Conservation (phyloP, 495 filamentous ascomycete species). For the Neurospora sp. region DNA sequence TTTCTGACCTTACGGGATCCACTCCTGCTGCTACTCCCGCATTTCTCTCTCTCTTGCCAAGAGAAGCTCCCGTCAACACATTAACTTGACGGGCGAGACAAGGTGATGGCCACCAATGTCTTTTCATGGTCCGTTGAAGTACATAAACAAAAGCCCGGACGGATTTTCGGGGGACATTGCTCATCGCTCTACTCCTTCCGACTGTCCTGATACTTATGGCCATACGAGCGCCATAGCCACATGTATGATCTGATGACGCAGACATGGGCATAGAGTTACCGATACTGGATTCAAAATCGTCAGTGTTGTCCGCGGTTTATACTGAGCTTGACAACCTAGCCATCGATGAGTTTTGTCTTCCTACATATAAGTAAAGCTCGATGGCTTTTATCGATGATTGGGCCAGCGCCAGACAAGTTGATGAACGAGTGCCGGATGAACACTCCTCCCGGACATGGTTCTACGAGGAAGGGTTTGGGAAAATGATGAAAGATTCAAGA, state of each 20-base stretch:
- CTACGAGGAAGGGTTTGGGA: neutral
- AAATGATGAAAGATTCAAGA: too few species aligned
- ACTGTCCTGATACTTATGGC: neutral
- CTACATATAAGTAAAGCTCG: neutral
- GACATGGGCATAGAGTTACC: neutral
- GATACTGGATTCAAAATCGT: neutral
- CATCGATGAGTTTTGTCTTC: neutral
- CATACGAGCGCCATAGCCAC: too few species aligned
- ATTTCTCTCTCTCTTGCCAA: neutral
- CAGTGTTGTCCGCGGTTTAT: neutral
- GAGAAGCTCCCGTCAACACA: neutral
- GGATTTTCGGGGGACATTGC: neutral
- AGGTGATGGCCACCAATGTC: neutral
- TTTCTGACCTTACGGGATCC: neutral
- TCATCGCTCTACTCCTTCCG: neutral
- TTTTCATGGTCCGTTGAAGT: neutral
- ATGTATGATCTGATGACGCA: neutral
- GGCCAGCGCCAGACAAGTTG: neutral
- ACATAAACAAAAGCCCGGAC: neutral
- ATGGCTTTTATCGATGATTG: neutral
- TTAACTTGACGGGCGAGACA: neutral
- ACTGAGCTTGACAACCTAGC: neutral
- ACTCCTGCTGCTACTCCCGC: neutral
- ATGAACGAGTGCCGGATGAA: neutral
- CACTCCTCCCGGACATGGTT: neutral